A percentile compares a stretch with the other conserved stretches of the same genome.
Conservation (phyloP, 1,284 basidiomycete species). For the Laetiporus sulphureus region DNA sequence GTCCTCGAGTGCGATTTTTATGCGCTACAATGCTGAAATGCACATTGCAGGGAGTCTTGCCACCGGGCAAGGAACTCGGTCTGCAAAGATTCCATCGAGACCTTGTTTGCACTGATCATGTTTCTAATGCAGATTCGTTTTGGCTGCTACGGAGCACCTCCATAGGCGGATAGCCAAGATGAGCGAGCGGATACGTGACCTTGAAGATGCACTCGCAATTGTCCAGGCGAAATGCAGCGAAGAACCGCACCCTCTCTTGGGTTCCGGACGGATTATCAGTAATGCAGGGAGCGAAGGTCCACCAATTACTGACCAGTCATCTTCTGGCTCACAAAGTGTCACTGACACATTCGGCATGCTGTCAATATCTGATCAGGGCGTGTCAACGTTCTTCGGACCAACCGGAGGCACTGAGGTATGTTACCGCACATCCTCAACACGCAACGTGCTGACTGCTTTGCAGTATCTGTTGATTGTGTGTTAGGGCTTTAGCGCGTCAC, state of each 20-base stretch:
- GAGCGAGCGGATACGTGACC: conserved; percentile 66
- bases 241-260: conserved; percentile 56
- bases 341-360: conserved; percentile 45
- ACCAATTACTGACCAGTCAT: conserved; percentile 5
- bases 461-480: conserved; percentile 26
- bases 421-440: conserved; percentile 2
- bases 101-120: neutral
- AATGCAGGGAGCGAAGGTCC: conserved; percentile 18
- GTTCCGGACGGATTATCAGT: conserved; percentile 46
- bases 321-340: conserved; percentile 12
- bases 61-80: conserved; percentile 66
- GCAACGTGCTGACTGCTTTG: conserved; percentile 6
- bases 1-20: conserved; percentile 7
- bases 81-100: neutral
- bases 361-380: conserved; percentile 52
- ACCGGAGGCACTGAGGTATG: conserved; percentile 50
- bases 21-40: conserved; percentile 2
- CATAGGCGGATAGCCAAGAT: conserved; percentile 67
- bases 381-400: conserved; percentile 60
- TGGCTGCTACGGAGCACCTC: conserved; percentile 71
- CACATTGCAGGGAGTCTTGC: conserved; percentile 24
- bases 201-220: conserved; percentile 66
- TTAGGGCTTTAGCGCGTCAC: too few species aligned
- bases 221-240: conserved; percentile 33
- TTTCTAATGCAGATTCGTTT: conserved; percentile 47